Percentiles rank a stretch among this genome's conserved stretches.
Evolutionary conservation across 2,329 filamentous ascomycete species (phyloP).

Genomic region (Elsinoe ampelina): DNA sequence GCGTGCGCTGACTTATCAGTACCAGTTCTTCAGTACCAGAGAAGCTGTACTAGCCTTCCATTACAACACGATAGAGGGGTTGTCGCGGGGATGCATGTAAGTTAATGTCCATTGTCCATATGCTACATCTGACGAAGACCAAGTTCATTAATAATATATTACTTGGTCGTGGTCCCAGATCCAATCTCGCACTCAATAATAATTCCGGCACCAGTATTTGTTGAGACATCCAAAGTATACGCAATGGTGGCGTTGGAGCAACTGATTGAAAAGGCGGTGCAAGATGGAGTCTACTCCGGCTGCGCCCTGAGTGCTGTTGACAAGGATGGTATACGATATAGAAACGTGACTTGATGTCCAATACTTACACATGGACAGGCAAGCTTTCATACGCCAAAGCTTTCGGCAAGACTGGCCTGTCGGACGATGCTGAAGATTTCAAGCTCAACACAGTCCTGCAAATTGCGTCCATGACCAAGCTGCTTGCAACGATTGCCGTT

Average conservation of each 20-base stretch:
- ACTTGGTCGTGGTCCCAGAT: neutral
- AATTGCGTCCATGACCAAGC: constrained; percentile 32
- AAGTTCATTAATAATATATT: neutral
- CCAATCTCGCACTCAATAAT: neutral
- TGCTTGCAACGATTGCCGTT: constrained; percentile 44
- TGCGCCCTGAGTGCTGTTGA: constrained; percentile 11
- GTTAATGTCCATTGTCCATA: no score
- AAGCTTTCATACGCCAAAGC: constrained; percentile 25
- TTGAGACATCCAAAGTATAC: neutral
- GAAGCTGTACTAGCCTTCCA: no score
- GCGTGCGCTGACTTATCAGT: no score
- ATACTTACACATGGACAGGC: neutral
- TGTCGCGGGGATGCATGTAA: neutral
- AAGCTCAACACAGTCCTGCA: constrained; percentile 24
- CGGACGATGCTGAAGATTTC: constrained; percentile 18
- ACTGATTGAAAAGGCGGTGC: constrained; percentile 22
- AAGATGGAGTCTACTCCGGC: constrained; percentile 25
- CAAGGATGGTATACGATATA: neutral
- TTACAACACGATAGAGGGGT: no score
- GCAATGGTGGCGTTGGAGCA: constrained; percentile 20
- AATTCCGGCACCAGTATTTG: no score
- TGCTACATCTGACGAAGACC: no score
- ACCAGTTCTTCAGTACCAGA: no score
- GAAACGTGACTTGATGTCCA: no score
- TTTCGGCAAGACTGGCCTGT: constrained; percentile 21